These are phyloP conservation scores for Pseudomassariella vexata DNA, from an alignment of 2,329 filamentous ascomycete species.

Conservation along the genomic window DNA sequence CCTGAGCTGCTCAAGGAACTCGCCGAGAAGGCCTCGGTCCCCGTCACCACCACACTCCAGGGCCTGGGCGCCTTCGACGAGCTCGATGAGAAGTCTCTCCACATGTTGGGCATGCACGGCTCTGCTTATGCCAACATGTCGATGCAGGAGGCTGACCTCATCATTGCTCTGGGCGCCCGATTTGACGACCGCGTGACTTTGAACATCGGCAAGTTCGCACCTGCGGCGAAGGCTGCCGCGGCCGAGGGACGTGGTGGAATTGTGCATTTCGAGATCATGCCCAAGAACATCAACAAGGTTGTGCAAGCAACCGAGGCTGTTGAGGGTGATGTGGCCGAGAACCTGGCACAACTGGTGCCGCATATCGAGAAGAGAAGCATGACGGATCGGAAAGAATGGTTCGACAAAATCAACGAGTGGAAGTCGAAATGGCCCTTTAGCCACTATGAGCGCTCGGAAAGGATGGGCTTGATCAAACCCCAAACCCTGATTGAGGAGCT, in stretches of 20 bases:
- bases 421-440: constrained; percentile 84
- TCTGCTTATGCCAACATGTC: constrained; percentile 96
- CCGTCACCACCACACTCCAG: constrained; percentile 92
- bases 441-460: constrained; percentile 72
- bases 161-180: constrained; percentile 87
- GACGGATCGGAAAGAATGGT: constrained; percentile 75
- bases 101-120: constrained; percentile 99
- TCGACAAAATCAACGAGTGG: constrained; percentile 82
- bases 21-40: constrained; percentile 84
- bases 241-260: constrained; percentile 85
- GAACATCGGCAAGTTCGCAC: constrained; percentile 80
- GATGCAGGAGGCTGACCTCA: constrained; percentile 93
- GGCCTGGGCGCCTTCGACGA: constrained; percentile 91
- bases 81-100: constrained; percentile 85
- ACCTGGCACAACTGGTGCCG: constrained; percentile 71
- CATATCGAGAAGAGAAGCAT: constrained; percentile 57
- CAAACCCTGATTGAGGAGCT: constrained; percentile 89
- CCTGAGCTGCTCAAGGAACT: constrained; percentile 75
- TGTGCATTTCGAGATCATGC: constrained; percentile 96
- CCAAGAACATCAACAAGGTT: constrained; percentile 99
- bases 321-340: constrained; percentile 83
- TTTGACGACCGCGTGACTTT: constrained; percentile 95
- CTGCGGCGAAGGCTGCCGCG: constrained; percentile 78
- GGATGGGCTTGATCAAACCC: constrained; percentile 81
- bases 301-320: constrained; percentile 94